phyloP scores from a whole-genome alignment of 164 flowering plant genomes.

The Magnolia sinica region DNA sequence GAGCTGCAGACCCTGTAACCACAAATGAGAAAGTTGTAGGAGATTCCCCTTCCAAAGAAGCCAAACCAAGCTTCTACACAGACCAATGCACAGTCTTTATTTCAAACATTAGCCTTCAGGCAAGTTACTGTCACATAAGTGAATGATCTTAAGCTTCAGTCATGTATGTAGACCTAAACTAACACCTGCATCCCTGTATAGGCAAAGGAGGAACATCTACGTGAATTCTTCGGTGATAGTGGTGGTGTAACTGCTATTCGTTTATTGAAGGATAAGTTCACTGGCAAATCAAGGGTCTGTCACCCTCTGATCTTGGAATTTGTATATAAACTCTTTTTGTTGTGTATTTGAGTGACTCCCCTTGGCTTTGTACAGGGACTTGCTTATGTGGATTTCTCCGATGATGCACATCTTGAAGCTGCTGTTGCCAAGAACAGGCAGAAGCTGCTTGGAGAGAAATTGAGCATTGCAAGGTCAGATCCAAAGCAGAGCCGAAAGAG shows the following conservation, averaged over 20 bases:
- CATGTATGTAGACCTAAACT: background rate
- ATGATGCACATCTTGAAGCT: slow-evolving; percentile 65
- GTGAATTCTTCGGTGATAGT: slow-evolving; percentile 68
- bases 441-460: slow-evolving; percentile 57
- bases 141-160: background rate
- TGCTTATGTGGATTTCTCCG: slow-evolving; percentile 86
- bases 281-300: slow-evolving; percentile 76
- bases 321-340: background rate
- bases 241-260: slow-evolving; percentile 86
- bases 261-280: slow-evolving; percentile 64
- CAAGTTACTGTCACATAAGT: slow-evolving; percentile 21
- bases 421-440: slow-evolving; percentile 74
- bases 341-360: background rate
- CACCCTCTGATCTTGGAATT: slow-evolving; percentile 23
- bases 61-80: slow-evolving; percentile 25
- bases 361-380: slow-evolving; percentile 51
- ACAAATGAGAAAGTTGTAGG: slow-evolving; percentile 28
- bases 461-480: slow-evolving; percentile 79
- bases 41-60: slow-evolving; percentile 26
- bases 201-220: slow-evolving; percentile 63
- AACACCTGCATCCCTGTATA: background rate
- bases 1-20: slow-evolving; percentile 18
- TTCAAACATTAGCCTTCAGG: slow-evolving; percentile 70
- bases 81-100: slow-evolving; percentile 91
- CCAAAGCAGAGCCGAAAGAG: slow-evolving; percentile 46